Evolutionary conservation across 2,329 filamentous ascomycete species (phyloP).

Genomic region (Sarocladiaceae sp.): DNA sequence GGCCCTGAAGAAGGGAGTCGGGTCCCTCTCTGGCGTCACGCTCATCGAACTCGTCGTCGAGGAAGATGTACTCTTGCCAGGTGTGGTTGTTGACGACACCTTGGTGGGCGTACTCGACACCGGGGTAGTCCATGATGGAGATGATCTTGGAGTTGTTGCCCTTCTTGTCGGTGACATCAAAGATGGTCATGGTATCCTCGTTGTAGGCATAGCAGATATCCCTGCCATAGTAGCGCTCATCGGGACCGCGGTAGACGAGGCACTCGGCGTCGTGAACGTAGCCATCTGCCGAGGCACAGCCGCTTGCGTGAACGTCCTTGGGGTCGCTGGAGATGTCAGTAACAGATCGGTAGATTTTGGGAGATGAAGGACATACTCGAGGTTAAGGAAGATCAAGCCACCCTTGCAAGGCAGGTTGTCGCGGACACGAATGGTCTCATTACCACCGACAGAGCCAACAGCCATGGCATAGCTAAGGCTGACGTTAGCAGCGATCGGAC

Average conservation of each 20-base stretch:
- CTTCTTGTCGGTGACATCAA: conserved; percentile 41
- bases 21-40: conserved; percentile 10
- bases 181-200: conserved; percentile 42
- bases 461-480: conserved; percentile 39
- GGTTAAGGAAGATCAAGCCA: conserved; percentile 49
- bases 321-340: conserved; percentile 30
- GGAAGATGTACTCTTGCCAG: conserved; percentile 34
- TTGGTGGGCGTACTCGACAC: conserved; percentile 50
- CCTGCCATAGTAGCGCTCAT: conserved; percentile 34
- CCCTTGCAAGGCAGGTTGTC: conserved; percentile 29
- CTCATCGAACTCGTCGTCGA: conserved; percentile 47
- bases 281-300: conserved; percentile 41
- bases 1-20: conserved; percentile 25
- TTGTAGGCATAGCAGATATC: conserved; percentile 18
- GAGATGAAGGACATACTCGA: conserved; percentile 18
- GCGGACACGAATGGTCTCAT: conserved; percentile 13
- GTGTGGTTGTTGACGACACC: conserved; percentile 42
- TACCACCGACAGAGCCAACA: conserved; percentile 32
- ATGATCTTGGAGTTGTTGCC: conserved; percentile 34
- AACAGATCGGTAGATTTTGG: background rate
- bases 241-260: conserved; percentile 43
- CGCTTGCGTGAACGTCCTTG: conserved; percentile 41
- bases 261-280: conserved; percentile 50
- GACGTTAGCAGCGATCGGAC: no score
- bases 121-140: conserved; percentile 47